These are phyloP conservation scores for Colletotrichum ledebouriae DNA, from an alignment of 2,329 filamentous ascomycete genomes.

Conservation along the genomic window DNA sequence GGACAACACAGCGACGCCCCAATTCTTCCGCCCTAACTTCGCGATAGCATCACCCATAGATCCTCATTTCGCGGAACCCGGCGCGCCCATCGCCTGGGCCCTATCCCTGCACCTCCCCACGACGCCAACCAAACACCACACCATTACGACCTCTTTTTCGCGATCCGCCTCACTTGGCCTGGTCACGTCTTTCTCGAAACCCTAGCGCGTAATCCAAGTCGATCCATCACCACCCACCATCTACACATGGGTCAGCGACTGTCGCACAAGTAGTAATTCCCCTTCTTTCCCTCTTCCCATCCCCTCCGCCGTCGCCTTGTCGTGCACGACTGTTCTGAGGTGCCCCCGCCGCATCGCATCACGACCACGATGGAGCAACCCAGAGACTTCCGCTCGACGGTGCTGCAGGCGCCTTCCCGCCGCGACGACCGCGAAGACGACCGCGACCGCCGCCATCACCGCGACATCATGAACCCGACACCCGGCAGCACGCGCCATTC, in stretches of 20 bases:
- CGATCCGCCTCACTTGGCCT: conserved; percentile 39
- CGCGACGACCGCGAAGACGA: conserved; percentile 55
- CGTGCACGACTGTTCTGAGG: not conserved
- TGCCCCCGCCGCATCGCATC: conserved; percentile 29
- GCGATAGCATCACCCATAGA: conserved; percentile 36
- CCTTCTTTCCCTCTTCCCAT: conserved; percentile 19
- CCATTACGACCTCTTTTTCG: conserved; percentile 35
- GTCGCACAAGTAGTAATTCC: conserved; percentile 25
- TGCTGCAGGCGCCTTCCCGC: conserved; percentile 61
- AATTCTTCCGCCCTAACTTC: conserved; percentile 20
- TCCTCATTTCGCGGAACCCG: conserved; percentile 19
- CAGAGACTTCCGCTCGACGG: conserved; percentile 62
- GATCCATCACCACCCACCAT: conserved; percentile 11
- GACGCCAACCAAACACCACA: conserved; percentile 33
- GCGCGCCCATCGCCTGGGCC: conserved; percentile 1
- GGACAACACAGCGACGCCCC: not conserved
- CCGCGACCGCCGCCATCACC: conserved; percentile 54
- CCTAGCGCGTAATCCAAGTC: conserved; percentile 28
- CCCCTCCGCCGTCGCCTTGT: conserved; percentile 11
- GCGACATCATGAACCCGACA: conserved; percentile 61
- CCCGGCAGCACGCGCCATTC: conserved; percentile 56
- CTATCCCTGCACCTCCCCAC: conserved; percentile 15
- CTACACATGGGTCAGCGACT: conserved; percentile 41
- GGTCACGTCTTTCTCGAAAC: conserved; percentile 17
- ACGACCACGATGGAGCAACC: conserved; percentile 57